These are phyloP conservation scores for Spatholobus suberectus DNA, from an alignment of 306 rosid genomes.

Conservation along the genomic window DNA sequence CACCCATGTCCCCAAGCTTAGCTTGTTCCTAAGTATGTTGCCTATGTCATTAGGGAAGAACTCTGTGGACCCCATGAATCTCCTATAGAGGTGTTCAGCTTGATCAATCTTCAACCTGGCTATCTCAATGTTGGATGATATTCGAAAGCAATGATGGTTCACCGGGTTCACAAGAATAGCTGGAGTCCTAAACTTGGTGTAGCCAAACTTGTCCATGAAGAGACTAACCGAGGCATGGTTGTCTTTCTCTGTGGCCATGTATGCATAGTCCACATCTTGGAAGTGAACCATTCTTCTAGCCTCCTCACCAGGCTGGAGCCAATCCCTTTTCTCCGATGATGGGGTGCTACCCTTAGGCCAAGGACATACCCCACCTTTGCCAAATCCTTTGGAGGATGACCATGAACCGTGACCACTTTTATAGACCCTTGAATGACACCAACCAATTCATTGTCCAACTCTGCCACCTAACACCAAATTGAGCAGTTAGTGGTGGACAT, in stretches of 20 bases:
- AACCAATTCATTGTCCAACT: constrained; percentile 68
- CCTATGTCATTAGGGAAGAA: constrained; percentile 86
- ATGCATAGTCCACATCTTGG: constrained; percentile 75
- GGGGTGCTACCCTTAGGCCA: constrained; percentile 77
- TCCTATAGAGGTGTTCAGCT: constrained; percentile 74
- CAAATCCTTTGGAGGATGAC: constrained; percentile 56
- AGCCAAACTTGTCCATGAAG: constrained; percentile 64
- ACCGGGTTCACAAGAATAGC: constrained; percentile 83
- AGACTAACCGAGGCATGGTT: constrained; percentile 76
- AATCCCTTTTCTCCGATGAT: constrained; percentile 70
- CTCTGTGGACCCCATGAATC: constrained; percentile 69
- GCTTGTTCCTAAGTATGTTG: constrained; percentile 62
- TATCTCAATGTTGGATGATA: constrained; percentile 62
- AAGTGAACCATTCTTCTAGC: constrained; percentile 79
- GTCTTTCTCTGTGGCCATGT: constrained; percentile 87
- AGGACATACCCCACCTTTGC: constrained; percentile 83
- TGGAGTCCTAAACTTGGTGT: constrained; percentile 73
- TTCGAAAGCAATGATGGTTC: constrained; percentile 41
- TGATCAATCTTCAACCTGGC: constrained; percentile 68
- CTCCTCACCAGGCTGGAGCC: constrained; percentile 65
- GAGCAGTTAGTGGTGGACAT: neutral
- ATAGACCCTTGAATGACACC: constrained; percentile 92
- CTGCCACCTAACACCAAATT: constrained; percentile 69
- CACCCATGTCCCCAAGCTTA: constrained; percentile 90
- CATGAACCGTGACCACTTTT: constrained; percentile 67